phyloP scores from a whole-genome alignment of 2,329 filamentous ascomycete genomes.

The Fusarium tanahbumbuense region DNA sequence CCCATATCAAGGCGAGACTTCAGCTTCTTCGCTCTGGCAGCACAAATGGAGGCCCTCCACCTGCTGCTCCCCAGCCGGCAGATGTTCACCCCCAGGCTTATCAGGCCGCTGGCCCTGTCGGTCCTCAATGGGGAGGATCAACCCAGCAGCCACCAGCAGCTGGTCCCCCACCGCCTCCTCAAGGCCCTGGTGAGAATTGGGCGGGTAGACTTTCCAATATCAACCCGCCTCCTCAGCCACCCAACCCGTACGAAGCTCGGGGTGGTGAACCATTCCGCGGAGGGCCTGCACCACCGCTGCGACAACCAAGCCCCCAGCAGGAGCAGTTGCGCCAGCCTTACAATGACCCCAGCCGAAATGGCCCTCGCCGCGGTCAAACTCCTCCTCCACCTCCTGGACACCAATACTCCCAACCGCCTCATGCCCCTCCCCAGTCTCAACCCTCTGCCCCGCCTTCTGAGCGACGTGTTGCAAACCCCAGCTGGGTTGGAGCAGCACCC shows the following conservation, averaged over 20 bases:
- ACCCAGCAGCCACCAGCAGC: constrained; percentile 63
- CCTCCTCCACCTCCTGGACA: constrained; percentile 54
- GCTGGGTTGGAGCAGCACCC: constrained; percentile 67
- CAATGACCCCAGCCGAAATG: constrained; percentile 55
- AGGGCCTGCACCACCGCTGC: constrained; percentile 73
- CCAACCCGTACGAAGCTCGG: constrained; percentile 84
- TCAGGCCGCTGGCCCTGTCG: constrained; percentile 82
- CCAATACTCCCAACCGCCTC: constrained; percentile 63
- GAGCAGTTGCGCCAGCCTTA: constrained; percentile 73
- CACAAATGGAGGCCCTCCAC: constrained; percentile 76
- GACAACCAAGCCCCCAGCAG: constrained; percentile 81
- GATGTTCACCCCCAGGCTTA: constrained; percentile 97
- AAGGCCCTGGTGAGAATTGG: constrained; percentile 65
- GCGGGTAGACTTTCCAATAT: constrained; percentile 81
- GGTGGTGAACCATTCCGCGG: constrained; percentile 72
- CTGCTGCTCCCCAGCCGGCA: constrained; percentile 87
- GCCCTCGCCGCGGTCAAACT: constrained; percentile 61
- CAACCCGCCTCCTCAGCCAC: constrained; percentile 77
- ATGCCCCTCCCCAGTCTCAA: constrained; percentile 58
- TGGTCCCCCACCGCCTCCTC: constrained; percentile 73
- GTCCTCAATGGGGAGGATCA: constrained; percentile 89
- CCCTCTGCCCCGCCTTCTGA: constrained; percentile 61
- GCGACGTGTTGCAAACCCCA: constrained; percentile 70
- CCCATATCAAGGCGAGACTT: constrained; percentile 94
- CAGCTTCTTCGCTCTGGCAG: constrained; percentile 88